Evolutionary conservation across 768 basidiomycete genomes (phyloP).

Genomic region (Podaxis sp.): DNA sequence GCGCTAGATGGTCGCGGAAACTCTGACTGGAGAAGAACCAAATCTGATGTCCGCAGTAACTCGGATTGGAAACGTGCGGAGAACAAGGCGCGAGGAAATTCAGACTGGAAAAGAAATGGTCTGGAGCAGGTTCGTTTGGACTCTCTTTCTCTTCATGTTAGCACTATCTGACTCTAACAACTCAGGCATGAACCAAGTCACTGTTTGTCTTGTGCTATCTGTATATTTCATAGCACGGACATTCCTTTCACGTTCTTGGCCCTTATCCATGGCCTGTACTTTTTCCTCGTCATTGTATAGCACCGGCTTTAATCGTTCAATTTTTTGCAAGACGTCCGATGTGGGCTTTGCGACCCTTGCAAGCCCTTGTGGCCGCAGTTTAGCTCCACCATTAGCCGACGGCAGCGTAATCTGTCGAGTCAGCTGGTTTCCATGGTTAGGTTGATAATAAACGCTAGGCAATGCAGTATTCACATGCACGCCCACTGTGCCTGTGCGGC

Average conservation of each 20-base stretch:
- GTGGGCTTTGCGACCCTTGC: too few relatives aligned
- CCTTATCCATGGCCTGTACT: background rate
- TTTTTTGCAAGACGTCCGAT: too few relatives aligned
- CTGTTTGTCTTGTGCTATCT: background rate
- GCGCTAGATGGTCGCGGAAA: slow-evolving; percentile 5
- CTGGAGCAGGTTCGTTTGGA: slow-evolving; percentile 1
- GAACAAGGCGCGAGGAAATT: slow-evolving; percentile 13
- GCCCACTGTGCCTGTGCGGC: background rate
- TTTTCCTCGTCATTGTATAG: background rate
- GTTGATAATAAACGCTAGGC: background rate
- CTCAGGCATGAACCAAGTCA: background rate
- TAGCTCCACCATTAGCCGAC: background rate
- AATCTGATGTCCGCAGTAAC: slow-evolving; percentile 16
- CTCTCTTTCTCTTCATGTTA: background rate
- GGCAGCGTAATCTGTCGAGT: background rate
- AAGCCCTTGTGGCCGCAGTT: background rate
- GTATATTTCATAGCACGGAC: background rate
- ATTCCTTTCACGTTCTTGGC: background rate
- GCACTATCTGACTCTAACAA: background rate
- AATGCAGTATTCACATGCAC: background rate
- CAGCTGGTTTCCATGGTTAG: background rate
- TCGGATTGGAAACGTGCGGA: slow-evolving; percentile 24
- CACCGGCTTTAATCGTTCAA: too few relatives aligned
- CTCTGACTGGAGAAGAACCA: slow-evolving; percentile 17
- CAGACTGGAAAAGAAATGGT: slow-evolving; percentile 18